Percentiles rank a stretch among this genome's conserved stretches.
Conservation (phyloP, 2,329 filamentous ascomycete species). For the Fusarium multiceps region DNA sequence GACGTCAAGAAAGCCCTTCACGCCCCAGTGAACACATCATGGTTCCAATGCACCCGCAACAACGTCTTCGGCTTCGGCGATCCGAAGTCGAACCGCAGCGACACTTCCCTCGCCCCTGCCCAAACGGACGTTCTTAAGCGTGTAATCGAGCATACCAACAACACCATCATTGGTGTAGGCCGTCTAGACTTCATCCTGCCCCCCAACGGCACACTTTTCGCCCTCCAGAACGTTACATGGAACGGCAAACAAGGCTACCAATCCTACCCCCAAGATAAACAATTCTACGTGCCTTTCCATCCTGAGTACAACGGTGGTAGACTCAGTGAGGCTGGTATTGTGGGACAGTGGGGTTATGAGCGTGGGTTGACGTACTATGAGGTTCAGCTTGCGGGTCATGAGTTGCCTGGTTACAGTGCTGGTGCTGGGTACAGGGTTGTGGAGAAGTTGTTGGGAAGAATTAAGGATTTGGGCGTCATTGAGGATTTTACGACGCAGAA, state of each 20-base stretch:
- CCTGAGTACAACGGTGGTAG: constrained; percentile 56
- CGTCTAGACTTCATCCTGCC: constrained; percentile 71
- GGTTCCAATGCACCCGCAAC: constrained; percentile 44
- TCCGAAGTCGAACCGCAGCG: constrained; percentile 28
- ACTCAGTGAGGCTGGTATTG: constrained; percentile 70
- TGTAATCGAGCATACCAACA: constrained; percentile 49
- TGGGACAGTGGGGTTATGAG: constrained; percentile 78
- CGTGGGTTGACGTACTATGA: constrained; percentile 78
- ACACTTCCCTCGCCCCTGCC: constrained; percentile 32
- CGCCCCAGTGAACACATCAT: constrained; percentile 58
- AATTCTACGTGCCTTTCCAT: constrained; percentile 76
- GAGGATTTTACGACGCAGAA: constrained; percentile 43
- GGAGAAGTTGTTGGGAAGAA: constrained; percentile 43
- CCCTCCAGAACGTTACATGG: constrained; percentile 85
- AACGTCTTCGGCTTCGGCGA: constrained; percentile 44
- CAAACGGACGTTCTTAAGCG: constrained; percentile 42
- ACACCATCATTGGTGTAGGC: constrained; percentile 48
- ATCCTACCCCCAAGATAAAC: constrained; percentile 54
- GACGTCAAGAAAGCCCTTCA: constrained; percentile 78
- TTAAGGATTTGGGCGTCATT: constrained; percentile 37
- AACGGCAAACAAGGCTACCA: constrained; percentile 77
- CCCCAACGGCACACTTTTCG: constrained; percentile 75
- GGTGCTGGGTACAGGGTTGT: constrained; percentile 46
- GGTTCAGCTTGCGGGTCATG: constrained; percentile 73
- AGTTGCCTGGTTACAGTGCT: constrained; percentile 46